Base-by-base conservation (phyloP, 441 rosid genomes). In the Jatropha podagrica region DNA sequence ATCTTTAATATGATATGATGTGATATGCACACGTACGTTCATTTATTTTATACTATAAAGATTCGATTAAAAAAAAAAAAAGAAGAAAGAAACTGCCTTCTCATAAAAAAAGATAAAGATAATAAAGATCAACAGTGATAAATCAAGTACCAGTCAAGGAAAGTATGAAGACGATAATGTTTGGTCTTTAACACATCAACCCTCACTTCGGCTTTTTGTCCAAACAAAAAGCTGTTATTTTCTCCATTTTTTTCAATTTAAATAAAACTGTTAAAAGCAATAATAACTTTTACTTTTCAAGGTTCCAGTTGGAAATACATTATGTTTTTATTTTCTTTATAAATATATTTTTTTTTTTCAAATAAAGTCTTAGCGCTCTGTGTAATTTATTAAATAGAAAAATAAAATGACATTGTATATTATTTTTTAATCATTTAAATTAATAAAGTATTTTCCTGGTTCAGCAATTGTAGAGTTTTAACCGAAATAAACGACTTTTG, bases 171-270 rank as follows among this genome's bases (percentile, higher is more conserved):
- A 13, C 32, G 75, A 78, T 70, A 82, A 80, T 51, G 80, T 77
- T 79, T 59, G 77, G 79, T 81, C 74, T 81, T 66, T 42, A 79
- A 80, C 74, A 74, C 84, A 76, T 78, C 81, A 80, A 81, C 51
- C 27, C 65, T 69, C 74, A 37, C 74, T 80, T 78, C 78, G 68
- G n/a, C 32, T 59, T 71, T 8, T 78, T 77, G 82, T 71, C 83
- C 85, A 79, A 79, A 75, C 86, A 62, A 80, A 75, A 67, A 71
- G 9, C 37, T 89, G 87, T 90, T 80, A 71, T 37, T 79, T 84
- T 80, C 85, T 87, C 80, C 89, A 32, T 32, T 32, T 32, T 32
- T 1, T 2, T 32, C 2, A 1, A 32, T 32, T 32, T 32, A 32
- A 32, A 32, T 42, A 42, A 42, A 4, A 1, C 4, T 42, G 46